Evolutionary conservation across 768 basidiomycete genomes (phyloP).

Genomic region (Tricholoma terreum): DNA sequence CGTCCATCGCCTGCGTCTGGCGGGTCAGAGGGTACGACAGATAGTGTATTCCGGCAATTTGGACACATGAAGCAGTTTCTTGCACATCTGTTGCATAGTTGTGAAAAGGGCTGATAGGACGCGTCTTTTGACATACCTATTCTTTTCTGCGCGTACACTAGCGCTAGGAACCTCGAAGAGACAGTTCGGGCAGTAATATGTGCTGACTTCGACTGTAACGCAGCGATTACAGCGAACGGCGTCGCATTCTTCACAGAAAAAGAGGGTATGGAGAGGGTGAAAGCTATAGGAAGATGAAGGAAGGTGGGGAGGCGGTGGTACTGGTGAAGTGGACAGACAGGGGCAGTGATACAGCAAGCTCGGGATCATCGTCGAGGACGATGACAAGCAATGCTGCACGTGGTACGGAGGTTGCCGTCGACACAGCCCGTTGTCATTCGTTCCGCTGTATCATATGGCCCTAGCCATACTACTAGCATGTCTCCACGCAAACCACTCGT

Average conservation of each 20-base stretch:
- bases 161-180: conserved; percentile 98
- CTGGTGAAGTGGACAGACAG: conserved; percentile 56
- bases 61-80: conserved; percentile 98
- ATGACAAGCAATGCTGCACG: not conserved
- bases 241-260: conserved; percentile 99
- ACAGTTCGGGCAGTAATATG: conserved; percentile 98
- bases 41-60: conserved; percentile 84
- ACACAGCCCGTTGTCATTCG: conserved; percentile 3
- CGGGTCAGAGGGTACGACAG: conserved; percentile 88
- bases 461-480: conserved; percentile 14
- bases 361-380: conserved; percentile 27
- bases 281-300: conserved; percentile 78
- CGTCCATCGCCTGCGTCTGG: conserved; percentile 59
- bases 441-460: conserved; percentile 9
- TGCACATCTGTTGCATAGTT: conserved; percentile 68
- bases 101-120: conserved; percentile 2
- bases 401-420: conserved; percentile 5
- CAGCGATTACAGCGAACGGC: conserved; percentile 91
- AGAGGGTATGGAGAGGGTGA: conserved; percentile 80
- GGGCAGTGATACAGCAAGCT: conserved; percentile 66
- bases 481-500: conserved; percentile 16
- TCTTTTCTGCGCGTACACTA: conserved; percentile 97
- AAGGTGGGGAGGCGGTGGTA: conserved; percentile 72
- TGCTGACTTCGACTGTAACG: conserved; percentile 89
- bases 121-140: conserved; percentile 52